Evolutionary conservation across 176 grass and related monocot genomes (phyloP).

Genomic region (Melocanna baccifera): DNA sequence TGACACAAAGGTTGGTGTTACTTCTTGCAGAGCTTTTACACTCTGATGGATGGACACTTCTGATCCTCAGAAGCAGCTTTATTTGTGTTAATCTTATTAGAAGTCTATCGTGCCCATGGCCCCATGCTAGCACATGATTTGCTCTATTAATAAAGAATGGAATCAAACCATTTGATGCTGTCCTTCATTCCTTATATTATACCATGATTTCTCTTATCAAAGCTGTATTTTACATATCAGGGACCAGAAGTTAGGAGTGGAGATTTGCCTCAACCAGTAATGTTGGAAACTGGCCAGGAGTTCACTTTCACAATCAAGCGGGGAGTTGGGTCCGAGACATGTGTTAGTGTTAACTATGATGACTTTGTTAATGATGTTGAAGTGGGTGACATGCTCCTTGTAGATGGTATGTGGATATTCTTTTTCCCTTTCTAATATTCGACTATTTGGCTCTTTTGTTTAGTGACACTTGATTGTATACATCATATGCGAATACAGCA

Average conservation of each 20-base stretch:
- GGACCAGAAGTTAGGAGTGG: constrained; percentile 97
- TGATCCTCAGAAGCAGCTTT: not conserved
- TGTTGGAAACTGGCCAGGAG: constrained; percentile 56
- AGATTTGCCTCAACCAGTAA: constrained; percentile 85
- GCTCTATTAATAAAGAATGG: not conserved
- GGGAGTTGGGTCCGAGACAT: constrained; percentile 85
- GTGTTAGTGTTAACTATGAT: constrained; percentile 94
- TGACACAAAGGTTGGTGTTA: constrained; percentile 78
- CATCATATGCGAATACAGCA: not conserved
- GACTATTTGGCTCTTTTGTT: not conserved
- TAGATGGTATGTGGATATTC: constrained; percentile 63
- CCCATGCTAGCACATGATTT: constrained; percentile 18
- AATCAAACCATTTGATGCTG: constrained; percentile 12
- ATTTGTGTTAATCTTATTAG: constrained; percentile 18
- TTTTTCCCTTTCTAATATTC: not conserved
- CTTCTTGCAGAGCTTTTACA: constrained; percentile 12
- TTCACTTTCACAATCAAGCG: constrained; percentile 87
- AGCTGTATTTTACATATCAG: constrained; percentile 45
- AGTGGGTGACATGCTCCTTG: constrained; percentile 94
- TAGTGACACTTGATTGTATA: not conserved
- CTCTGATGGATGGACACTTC: constrained; percentile 5
- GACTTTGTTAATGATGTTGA: constrained; percentile 96
- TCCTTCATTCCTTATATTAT: constrained; percentile 5
- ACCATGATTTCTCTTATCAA: constrained; percentile 23
- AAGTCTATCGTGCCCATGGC: not conserved